Evolutionary conservation across 176 grass and related monocot species (phyloP), one percentile per base, ranked within the genome.

Genomic region (Carex cristatella): DNA sequence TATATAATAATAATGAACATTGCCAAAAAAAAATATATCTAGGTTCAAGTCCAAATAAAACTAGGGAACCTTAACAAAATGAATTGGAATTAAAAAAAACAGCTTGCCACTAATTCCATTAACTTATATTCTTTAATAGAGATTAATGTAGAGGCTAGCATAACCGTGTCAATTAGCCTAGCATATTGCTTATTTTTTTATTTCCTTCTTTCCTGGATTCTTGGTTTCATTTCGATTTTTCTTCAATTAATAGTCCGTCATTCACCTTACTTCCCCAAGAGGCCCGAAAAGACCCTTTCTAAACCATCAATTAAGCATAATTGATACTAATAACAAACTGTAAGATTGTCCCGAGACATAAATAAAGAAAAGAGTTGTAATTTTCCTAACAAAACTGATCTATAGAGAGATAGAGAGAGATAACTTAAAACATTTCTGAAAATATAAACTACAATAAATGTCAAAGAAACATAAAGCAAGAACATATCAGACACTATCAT

Each of bases 391-490:
- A 32, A 42, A 49, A 82, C 59, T 18, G 7, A 27, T 37, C 27
- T 0, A 19, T 9, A 19, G 18, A 7, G 10, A 67, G 16, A n/a
- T 16, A 18, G 78, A 67, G 56, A 58, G 56, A 77, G 16, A 35
- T 61, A 31, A 81, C 40, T 11, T 4, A 44, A 18, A 28, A 58
- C 16, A 83, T 62, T 15, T 65, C 2, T 61, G 2, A 18, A 68
- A 37, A 32, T 1, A 79, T 14, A 87, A 61, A 80, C 7, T 68
- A 66, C 57, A 51, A 56, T 55, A 56, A n/a, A 44, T 65, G 16
- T 31, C 54, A 69, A 78, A 15, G 70, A 28, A 86, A 2, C 3
- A 89, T 12, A 59, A 65, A 79, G 11, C 13, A 90, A 51, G 61
- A 72, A 81, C 31, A 40, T 40, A 67, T 56, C 28, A 30, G 10